These are phyloP conservation scores for Penicillium paxilli DNA, from an alignment of 495 filamentous ascomycete genomes.

Conservation along the genomic window DNA sequence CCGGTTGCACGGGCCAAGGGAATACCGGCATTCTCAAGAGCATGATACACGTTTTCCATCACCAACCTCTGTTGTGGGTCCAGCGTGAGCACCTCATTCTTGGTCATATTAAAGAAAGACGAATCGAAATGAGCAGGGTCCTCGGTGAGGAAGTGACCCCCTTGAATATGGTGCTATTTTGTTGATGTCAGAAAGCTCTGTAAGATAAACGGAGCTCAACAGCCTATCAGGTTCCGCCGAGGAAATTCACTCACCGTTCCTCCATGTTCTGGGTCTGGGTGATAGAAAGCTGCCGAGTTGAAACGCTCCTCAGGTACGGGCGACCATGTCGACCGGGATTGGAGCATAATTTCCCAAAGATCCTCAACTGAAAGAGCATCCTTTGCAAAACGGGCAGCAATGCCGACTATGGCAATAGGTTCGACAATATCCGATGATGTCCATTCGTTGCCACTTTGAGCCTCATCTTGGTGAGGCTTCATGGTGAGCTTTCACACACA, in stretches of 20 bases:
- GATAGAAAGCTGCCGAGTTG: constrained; percentile 50
- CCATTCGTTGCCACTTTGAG: too few relatives aligned
- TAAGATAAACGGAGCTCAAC: not conserved
- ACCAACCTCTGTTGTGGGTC: constrained; percentile 52
- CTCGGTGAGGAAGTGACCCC: constrained; percentile 30
- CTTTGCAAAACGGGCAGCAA: constrained; percentile 53
- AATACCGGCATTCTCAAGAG: constrained; percentile 29
- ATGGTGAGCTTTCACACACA: too few relatives aligned
- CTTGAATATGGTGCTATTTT: constrained; percentile 20
- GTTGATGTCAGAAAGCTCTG: not conserved
- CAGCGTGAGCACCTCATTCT: constrained; percentile 47
- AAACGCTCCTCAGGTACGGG: constrained; percentile 56
- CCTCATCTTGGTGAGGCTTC: too few relatives aligned
- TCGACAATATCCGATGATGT: constrained; percentile 19
- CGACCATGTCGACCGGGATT: constrained; percentile 43
- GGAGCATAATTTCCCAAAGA: constrained; percentile 43
- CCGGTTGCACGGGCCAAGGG: constrained; percentile 22
- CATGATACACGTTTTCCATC: constrained; percentile 60
- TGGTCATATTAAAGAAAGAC: constrained; percentile 58
- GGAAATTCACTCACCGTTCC: constrained; percentile 22
- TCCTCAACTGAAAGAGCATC: constrained; percentile 50
- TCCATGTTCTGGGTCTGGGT: constrained; percentile 30
- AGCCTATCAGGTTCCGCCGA: not conserved
- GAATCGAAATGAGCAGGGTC: constrained; percentile 45
- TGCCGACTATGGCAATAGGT: constrained; percentile 59